phyloP scores from a whole-genome alignment of 768 basidiomycete genomes.

The Leccinum aurantiacum region DNA sequence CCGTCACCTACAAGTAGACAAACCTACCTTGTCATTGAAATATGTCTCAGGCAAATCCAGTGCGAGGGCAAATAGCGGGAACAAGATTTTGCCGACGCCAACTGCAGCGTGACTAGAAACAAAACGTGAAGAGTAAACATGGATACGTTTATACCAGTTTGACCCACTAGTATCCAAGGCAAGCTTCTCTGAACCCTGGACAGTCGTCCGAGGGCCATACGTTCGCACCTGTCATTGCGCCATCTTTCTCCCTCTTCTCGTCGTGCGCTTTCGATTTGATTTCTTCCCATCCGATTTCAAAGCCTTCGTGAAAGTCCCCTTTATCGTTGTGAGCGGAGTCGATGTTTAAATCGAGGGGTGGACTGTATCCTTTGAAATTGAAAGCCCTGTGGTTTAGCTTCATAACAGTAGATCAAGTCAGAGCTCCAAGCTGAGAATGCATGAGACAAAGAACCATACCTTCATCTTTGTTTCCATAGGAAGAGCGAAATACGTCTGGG shows the following conservation, averaged over 20 bases:
- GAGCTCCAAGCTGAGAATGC: background rate
- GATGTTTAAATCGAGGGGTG: constrained; percentile 69
- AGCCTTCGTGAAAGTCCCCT: constrained; percentile 92
- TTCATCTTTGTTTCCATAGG: constrained; percentile 64
- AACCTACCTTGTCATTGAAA: no score
- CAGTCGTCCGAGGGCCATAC: constrained; percentile 71
- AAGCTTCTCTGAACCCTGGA: constrained; percentile 57
- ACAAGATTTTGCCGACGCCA: no score
- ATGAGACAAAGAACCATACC: constrained; percentile 36
- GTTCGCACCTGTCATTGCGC: constrained; percentile 69
- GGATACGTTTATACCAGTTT: background rate
- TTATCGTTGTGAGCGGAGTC: constrained; percentile 58
- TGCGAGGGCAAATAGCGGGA: no score
- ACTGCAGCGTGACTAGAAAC: no score
- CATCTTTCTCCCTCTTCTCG: constrained; percentile 39
- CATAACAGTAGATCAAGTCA: background rate
- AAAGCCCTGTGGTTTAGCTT: constrained; percentile 69
- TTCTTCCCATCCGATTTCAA: constrained; percentile 78
- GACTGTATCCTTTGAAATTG: constrained; percentile 80
- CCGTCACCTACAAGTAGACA: no score
- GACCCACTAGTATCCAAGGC: constrained; percentile 67
- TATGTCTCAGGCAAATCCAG: no score
- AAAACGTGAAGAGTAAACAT: no score
- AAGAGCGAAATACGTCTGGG: constrained; percentile 66
- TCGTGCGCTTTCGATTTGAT: constrained; percentile 30